Conservation (phyloP, 2,329 filamentous ascomycete species). For the Botryotinia calthae region DNA sequence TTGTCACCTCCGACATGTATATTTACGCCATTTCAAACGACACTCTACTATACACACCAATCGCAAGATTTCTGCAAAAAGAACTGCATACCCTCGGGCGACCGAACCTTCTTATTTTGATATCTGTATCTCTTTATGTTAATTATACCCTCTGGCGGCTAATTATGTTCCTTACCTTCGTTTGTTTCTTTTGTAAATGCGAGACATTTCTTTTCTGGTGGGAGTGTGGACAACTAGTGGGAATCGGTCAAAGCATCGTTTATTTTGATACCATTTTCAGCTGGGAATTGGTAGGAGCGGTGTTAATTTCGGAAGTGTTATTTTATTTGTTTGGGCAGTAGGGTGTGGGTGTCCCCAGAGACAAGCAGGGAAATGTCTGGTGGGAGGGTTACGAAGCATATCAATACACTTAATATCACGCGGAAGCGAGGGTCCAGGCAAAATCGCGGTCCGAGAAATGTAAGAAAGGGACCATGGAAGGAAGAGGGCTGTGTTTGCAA, state of each 20-base stretch:
- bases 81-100: conserved; percentile 21
- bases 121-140: conserved; percentile 15
- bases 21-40: conserved; percentile 34
- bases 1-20: conserved; percentile 25
- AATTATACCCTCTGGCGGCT: conserved; percentile 19
- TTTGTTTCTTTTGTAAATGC: conserved; percentile 19
- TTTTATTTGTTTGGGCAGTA: conserved; percentile 13
- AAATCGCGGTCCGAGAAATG: background rate
- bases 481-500: conserved; percentile 7
- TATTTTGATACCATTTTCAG: conserved; percentile 18
- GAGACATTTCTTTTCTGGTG: background rate
- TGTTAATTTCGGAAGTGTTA: conserved; percentile 16
- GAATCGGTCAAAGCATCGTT: conserved; percentile 16
- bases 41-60: conserved; percentile 33
- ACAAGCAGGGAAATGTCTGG: background rate
- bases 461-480: background rate
- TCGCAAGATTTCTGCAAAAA: conserved; percentile 22
- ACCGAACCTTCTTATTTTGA: conserved; percentile 18
- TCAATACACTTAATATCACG: conserved; percentile 13
- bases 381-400: background rate
- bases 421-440: background rate
- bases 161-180: conserved; percentile 19
- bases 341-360: background rate
- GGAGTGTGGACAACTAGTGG: conserved; percentile 11
- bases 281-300: conserved; percentile 5